Conservation (phyloP, 257 asterid species). For the Verbena officinalis region DNA sequence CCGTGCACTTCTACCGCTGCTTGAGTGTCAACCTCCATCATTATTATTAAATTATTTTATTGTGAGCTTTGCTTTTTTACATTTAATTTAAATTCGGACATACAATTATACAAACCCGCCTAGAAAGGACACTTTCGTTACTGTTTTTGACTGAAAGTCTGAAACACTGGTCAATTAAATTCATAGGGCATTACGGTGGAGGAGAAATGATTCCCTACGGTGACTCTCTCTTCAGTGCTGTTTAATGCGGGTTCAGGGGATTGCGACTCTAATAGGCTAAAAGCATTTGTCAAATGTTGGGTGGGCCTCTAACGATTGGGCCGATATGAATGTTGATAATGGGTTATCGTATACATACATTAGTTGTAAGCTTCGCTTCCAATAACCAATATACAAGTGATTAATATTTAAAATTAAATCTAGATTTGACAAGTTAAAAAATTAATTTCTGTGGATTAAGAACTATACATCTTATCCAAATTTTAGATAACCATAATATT, state of each 20-base stretch:
- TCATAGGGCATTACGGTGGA: constrained; percentile 5
- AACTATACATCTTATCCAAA: too few relatives aligned
- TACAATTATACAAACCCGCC: background rate
- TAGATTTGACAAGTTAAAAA: too few relatives aligned
- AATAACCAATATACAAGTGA: too few relatives aligned
- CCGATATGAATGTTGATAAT: background rate
- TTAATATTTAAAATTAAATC: too few relatives aligned
- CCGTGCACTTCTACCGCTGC: constrained; percentile 31
- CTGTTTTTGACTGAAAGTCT: constrained; percentile 26
- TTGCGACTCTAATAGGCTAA: background rate
- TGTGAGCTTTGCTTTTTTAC: background rate
- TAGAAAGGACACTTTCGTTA: constrained; percentile 17
- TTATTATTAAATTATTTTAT: background rate
- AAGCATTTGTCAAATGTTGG: background rate
- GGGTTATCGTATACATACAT: too few relatives aligned
- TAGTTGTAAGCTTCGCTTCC: too few relatives aligned
- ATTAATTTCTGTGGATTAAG: too few relatives aligned
- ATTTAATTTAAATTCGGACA: background rate
- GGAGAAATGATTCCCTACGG: background rate
- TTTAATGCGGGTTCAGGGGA: background rate
- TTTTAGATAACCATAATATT: too few relatives aligned
- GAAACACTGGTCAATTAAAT: constrained; percentile 1
- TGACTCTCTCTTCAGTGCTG: constrained; percentile 7
- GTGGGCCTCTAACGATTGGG: background rate
- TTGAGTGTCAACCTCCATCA: constrained; percentile 36